phyloP scores from a whole-genome alignment of 306 rosid genomes.

The Prunus armeniaca region DNA sequence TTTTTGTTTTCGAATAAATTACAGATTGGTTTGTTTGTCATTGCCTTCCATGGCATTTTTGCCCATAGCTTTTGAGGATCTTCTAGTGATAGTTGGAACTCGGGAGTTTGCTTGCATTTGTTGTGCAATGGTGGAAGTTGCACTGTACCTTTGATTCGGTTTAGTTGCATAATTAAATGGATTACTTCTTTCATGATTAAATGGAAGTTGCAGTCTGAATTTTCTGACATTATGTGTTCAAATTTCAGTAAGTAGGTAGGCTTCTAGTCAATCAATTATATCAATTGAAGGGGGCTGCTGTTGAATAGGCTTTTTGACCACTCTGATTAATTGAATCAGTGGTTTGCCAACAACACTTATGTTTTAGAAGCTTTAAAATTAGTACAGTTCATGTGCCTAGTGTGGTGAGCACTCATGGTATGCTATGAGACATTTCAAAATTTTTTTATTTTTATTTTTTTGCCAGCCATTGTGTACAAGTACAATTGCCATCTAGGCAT shows the following conservation, averaged over 20 bases:
- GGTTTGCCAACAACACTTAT: too few relatives aligned
- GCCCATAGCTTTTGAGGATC: not conserved
- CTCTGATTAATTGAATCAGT: too few relatives aligned
- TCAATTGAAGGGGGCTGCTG: too few relatives aligned
- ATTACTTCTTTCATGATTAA: not conserved
- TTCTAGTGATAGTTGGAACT: too few relatives aligned
- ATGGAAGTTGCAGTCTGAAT: not conserved
- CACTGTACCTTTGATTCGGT: not conserved
- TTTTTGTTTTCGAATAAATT: conserved; percentile 5
- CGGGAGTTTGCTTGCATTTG: not conserved
- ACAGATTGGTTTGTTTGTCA: not conserved
- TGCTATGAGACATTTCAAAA: too few relatives aligned
- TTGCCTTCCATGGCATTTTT: not conserved
- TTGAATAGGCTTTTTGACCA: too few relatives aligned
- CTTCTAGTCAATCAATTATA: not conserved
- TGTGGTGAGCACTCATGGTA: too few relatives aligned
- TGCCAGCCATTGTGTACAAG: too few relatives aligned
- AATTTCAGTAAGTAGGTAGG: not conserved
- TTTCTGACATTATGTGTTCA: not conserved
- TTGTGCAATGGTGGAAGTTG: not conserved
- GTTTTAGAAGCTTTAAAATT: too few relatives aligned
- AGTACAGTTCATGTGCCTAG: too few relatives aligned
- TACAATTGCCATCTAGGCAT: too few relatives aligned
- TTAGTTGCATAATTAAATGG: not conserved
- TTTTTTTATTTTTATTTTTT: too few relatives aligned